Conservation (phyloP, 352 stramenopile species). For the Phytopythium montanum region DNA sequence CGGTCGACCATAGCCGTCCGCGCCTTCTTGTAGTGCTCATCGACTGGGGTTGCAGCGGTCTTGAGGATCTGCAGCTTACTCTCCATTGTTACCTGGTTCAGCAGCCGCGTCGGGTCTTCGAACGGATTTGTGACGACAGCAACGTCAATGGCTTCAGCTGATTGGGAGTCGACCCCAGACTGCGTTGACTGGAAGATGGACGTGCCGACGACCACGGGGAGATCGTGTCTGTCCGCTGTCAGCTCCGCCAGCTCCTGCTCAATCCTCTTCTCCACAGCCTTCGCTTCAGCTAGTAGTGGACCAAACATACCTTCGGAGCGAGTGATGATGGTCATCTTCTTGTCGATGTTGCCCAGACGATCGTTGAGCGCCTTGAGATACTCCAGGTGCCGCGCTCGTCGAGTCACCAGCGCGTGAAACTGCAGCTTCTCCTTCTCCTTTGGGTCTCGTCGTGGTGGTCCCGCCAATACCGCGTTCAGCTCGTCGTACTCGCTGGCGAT, state of each 20-base stretch:
- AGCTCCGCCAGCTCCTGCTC: conserved; percentile 24
- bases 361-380: conserved; percentile 43
- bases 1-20: conserved; percentile 30
- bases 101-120: conserved; percentile 30
- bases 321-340: conserved; percentile 33
- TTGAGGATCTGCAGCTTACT: conserved; percentile 68
- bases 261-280: conserved; percentile 18
- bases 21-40: conserved; percentile 56
- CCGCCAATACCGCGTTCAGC: conserved; percentile 36
- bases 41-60: conserved; percentile 33
- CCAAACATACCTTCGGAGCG: conserved; percentile 39
- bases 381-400: conserved; percentile 37
- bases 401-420: conserved; percentile 51
- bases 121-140: conserved; percentile 17
- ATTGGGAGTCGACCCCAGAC: background rate
- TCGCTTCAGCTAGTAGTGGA: conserved; percentile 26
- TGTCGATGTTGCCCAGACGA: conserved; percentile 41
- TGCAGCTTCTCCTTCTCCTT: conserved; percentile 55
- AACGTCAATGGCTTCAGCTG: background rate
- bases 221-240: conserved; percentile 27
- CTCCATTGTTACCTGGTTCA: conserved; percentile 51
- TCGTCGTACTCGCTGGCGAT: conserved; percentile 46
- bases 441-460: conserved; percentile 59
- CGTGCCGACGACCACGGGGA: conserved; percentile 57
- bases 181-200: conserved; percentile 36